Base-by-base conservation (phyloP, 352 stramenopile species). In the Phytopythium mirpurense region DNA sequence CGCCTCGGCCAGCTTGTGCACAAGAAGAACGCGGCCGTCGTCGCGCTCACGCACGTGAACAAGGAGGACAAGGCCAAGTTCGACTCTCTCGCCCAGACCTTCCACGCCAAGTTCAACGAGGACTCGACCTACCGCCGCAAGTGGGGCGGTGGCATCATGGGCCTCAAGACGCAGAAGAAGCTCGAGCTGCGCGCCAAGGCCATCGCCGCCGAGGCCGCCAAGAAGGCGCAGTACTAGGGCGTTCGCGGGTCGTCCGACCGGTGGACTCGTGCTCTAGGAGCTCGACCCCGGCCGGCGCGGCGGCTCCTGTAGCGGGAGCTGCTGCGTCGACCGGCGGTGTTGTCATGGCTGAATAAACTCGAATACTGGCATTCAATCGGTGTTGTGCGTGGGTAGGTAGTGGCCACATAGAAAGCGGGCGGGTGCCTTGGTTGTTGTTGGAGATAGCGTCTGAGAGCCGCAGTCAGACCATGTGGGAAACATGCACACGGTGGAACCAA, bases 161-260 rank as follows among this genome's bases (percentile, higher is more conserved):
- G 97, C 74, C 85, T 99, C 57, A 99, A 99, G 96, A 99, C 97
- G 54, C 96, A 99, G 81, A 96, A 96, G 74, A 99, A 99, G 87
- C 84, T 99, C 49, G 95, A 98, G 63, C 96, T 99, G 77, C 92
- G 97, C 58, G 95, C 96, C 62, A 98, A 98, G 85, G 96, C 90
- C 57, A 68, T 99, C 63, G 96, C 94, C 34, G 87, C 83, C n/a
- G 97, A 99, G 76, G 86, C 96, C 68, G 96, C 96, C 62, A 99
- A 99, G 93, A 99, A 99, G 83, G 81, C 93, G 56, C 86, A 97
- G 78, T 97, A 96, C 82, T 97, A 97, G 81, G 21, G 43, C 19
- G 16, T 19, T 15, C 60, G 27, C 23, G 29, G 24, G 19, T 57
- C 18, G 8, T 29, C 32, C n/a, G 42, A 48, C 40, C 42, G 5